Conservation (phyloP, 495 filamentous ascomycete species). For the Annulohypoxylon maeteangense region DNA sequence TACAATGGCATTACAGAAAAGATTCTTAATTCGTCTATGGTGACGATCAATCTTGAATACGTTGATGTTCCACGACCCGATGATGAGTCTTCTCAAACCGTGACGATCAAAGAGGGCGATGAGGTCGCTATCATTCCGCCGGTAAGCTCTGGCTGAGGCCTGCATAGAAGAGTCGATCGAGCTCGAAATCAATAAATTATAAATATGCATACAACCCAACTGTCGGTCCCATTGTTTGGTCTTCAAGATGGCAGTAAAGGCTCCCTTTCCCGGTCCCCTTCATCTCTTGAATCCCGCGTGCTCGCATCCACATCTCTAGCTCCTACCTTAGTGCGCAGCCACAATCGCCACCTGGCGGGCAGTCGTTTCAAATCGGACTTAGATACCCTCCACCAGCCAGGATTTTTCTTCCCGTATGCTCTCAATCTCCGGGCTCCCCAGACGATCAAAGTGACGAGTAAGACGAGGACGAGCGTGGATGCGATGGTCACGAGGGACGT, state of each 20-base stretch:
- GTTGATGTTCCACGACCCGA: conserved; percentile 71
- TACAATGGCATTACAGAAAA: conserved; percentile 83
- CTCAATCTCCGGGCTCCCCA: conserved; percentile 31
- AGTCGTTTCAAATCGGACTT: conserved; percentile 27
- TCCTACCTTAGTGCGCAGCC: neutral
- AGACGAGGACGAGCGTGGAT: conserved; percentile 50
- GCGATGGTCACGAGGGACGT: conserved; percentile 53
- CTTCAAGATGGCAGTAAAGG: conserved; percentile 36
- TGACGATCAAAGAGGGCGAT: conserved; percentile 83
- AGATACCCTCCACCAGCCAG: conserved; percentile 52
- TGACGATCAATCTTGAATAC: conserved; percentile 91
- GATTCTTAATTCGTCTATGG: conserved; percentile 78
- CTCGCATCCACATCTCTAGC: neutral
- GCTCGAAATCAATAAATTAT: neutral
- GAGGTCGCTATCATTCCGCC: conserved; percentile 97
- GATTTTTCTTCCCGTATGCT: conserved; percentile 37
- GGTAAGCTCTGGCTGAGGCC: conserved; percentile 80
- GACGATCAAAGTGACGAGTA: conserved; percentile 44
- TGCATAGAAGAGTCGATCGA: neutral
- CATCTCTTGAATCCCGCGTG: neutral
- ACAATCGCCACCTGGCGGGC: neutral
- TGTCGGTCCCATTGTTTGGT: neutral
- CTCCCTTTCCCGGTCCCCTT: conserved; percentile 24
- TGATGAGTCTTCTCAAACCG: conserved; percentile 45
- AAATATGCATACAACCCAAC: neutral